Evolutionary conservation across 495 filamentous ascomycete genomes (phyloP).

Genomic region (Parathielavia appendiculata): DNA sequence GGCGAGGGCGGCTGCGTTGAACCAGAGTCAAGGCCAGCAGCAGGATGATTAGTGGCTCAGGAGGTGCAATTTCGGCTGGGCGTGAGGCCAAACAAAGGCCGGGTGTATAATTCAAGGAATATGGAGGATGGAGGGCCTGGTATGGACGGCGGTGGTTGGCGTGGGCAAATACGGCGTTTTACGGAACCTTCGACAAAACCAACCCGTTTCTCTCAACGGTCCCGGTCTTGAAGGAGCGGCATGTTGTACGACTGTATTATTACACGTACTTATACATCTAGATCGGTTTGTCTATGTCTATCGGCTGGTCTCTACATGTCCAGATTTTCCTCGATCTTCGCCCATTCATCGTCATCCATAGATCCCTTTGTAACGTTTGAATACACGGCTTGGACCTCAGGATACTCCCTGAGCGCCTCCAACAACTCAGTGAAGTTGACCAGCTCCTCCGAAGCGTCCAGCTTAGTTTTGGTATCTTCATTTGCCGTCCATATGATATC

Average conservation of each 20-base stretch:
- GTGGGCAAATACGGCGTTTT: conserved; percentile 5
- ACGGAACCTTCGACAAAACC: neutral
- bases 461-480: conserved; percentile 62
- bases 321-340: conserved; percentile 44
- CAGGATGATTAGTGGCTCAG: conserved; percentile 8
- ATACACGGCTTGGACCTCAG: conserved; percentile 65
- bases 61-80: neutral
- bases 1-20: conserved; percentile 23
- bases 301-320: conserved; percentile 25
- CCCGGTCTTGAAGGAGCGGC: neutral
- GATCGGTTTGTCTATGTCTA: conserved; percentile 6
- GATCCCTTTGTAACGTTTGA: conserved; percentile 50
- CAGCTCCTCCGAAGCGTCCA: conserved; percentile 48
- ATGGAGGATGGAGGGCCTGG: neutral
- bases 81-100: neutral
- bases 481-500: conserved; percentile 87
- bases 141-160: neutral
- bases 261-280: conserved; percentile 5
- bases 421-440: conserved; percentile 52
- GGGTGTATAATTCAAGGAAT: neutral
- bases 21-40: conserved; percentile 31
- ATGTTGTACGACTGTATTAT: conserved; percentile 9
- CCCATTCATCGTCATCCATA: conserved; percentile 45
- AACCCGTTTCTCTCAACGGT: conserved; percentile 10
- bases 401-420: conserved; percentile 50